Conservation (phyloP, 805 yeast species). For the Candida pseudoglaebosa region DNA sequence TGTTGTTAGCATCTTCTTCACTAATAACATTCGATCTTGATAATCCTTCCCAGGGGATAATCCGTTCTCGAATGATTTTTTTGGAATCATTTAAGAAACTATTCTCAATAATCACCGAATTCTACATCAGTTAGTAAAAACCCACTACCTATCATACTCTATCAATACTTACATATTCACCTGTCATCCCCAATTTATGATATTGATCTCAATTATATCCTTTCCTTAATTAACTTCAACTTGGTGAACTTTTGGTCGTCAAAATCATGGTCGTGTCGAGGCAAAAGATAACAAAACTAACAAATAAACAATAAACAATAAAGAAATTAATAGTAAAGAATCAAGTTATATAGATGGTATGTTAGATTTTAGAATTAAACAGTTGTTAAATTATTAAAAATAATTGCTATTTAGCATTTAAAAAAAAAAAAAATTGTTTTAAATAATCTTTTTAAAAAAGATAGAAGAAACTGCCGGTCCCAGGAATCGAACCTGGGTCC, state of each 20-base stretch:
- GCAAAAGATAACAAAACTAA: too few species aligned
- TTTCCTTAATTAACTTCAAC: too few species aligned
- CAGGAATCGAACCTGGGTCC: conserved; percentile 48
- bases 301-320: too few species aligned
- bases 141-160: background rate
- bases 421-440: background rate
- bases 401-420: background rate
- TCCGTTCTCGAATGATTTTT: conserved; percentile 67
- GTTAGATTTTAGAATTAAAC: background rate
- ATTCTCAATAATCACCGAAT: conserved; percentile 54
- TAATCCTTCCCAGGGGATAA: conserved; percentile 90
- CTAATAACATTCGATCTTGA: conserved; percentile 68
- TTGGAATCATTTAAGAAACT: conserved; percentile 61
- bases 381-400: background rate
- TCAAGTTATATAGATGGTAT: too few species aligned
- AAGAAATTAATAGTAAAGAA: too few species aligned
- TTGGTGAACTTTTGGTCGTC: background rate
- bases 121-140: conserved; percentile 14
- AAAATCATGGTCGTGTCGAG: too few species aligned
- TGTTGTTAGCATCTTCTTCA: conserved; percentile 61
- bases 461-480: conserved; percentile 34
- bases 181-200: conserved; percentile 11
- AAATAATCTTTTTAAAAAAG: background rate
- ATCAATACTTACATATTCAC: conserved; percentile 15
- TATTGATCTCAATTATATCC: too few species aligned